A percentile compares a stretch with the other conserved stretches of the same genome.
phyloP scores from a whole-genome alignment of 768 basidiomycete species.

The Chalciporus pseudorubinellus region DNA sequence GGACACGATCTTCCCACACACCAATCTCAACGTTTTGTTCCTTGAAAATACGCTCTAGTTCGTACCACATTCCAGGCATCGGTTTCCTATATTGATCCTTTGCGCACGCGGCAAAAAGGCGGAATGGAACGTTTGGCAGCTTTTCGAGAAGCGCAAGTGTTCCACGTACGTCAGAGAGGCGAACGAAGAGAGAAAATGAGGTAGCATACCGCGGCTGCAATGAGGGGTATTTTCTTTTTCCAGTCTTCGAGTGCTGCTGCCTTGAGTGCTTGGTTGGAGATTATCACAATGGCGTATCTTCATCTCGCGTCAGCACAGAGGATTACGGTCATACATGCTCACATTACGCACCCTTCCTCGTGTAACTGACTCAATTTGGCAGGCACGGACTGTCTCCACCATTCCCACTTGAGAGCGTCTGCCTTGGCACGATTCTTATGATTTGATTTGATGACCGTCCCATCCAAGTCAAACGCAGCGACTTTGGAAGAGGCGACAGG shows the following conservation, averaged over 20 bases:
- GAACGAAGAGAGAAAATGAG: background rate
- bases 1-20: constrained; percentile 26
- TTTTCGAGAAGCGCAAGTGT: constrained; percentile 25
- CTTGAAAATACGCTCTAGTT: constrained; percentile 60
- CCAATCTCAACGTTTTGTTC: constrained; percentile 64
- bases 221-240: constrained; percentile 72
- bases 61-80: constrained; percentile 82
- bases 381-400: constrained; percentile 72
- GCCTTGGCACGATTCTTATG: constrained; percentile 34
- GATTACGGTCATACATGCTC: background rate
- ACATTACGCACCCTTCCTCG: constrained; percentile 54
- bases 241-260: constrained; percentile 52
- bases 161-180: background rate
- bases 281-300: constrained; percentile 70
- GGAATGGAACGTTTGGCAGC: constrained; percentile 75
- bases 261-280: constrained; percentile 77
- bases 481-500: constrained; percentile 49
- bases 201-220: constrained; percentile 57
- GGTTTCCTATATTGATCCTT: constrained; percentile 83
- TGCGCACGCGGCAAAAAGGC: constrained; percentile 71
- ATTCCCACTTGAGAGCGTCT: constrained; percentile 42
- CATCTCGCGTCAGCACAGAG: background rate
- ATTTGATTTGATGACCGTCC: constrained; percentile 68
- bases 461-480: constrained; percentile 85
- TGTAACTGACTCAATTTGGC: constrained; percentile 57